Evolutionary conservation across 768 basidiomycete genomes (phyloP).

Genomic region (Pleurotus cornucopiae): DNA sequence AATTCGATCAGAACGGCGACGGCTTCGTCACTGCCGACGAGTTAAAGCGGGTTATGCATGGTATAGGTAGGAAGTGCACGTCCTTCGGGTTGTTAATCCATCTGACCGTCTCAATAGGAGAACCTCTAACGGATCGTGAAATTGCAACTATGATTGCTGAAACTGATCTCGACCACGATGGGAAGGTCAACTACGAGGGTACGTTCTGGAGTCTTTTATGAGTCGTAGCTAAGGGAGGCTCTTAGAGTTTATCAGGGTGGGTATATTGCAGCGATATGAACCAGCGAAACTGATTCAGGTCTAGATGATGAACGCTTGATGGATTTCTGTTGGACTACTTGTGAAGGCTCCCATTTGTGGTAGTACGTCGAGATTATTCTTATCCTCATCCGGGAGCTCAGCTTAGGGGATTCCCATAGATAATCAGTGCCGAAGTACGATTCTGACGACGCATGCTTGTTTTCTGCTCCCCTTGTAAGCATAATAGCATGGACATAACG

Average conservation of each 20-base stretch:
- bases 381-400: too few species aligned
- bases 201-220: neutral
- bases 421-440: too few species aligned
- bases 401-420: too few species aligned
- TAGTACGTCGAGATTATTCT: too few species aligned
- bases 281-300: too few species aligned
- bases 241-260: neutral
- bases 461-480: too few species aligned
- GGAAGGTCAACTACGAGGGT: slow-evolving; percentile 3
- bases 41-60: slow-evolving; percentile 88
- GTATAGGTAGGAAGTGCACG: slow-evolving; percentile 55
- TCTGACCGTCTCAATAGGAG: neutral
- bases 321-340: too few species aligned
- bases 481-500: too few species aligned
- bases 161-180: slow-evolving; percentile 1
- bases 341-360: too few species aligned
- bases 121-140: slow-evolving; percentile 1
- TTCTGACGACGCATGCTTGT: too few species aligned
- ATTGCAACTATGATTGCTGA: slow-evolving; percentile 4
- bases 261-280: neutral
- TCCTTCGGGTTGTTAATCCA: neutral
- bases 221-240: neutral
- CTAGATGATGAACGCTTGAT: too few species aligned
- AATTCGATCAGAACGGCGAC: slow-evolving; percentile 95
- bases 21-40: slow-evolving; percentile 86